Percentiles rank a stretch among this genome's conserved stretches.
Evolutionary conservation across 140 eudicot genomes (phyloP).

Genomic region (Ambrosia hybrid): DNA sequence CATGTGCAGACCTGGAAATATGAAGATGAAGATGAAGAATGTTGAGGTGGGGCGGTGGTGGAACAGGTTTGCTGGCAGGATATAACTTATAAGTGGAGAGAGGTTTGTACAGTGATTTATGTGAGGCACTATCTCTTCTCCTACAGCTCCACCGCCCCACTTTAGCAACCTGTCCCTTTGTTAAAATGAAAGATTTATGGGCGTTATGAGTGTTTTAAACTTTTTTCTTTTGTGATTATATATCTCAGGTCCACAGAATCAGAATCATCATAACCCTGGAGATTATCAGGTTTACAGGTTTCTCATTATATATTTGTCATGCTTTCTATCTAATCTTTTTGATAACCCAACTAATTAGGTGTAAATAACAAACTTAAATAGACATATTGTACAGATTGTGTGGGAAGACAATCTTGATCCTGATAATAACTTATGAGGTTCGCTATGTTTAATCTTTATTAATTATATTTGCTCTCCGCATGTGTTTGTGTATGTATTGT

Average conservation of each 20-base stretch:
- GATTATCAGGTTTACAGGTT: conserved; percentile 65
- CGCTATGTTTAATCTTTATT: conserved; percentile 8
- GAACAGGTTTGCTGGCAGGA: too few species aligned
- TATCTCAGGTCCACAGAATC: conserved; percentile 67
- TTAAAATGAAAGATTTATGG: neutral
- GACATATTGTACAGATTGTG: conserved; percentile 48
- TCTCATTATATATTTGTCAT: conserved; percentile 5
- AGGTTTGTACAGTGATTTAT: too few species aligned
- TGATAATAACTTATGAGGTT: conserved; percentile 98
- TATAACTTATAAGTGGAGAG: too few species aligned
- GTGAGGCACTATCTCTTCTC: too few species aligned
- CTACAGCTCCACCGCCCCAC: too few species aligned
- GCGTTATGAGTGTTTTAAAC: too few species aligned
- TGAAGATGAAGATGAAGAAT: too few species aligned
- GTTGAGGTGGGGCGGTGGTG: too few species aligned
- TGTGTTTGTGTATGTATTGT: conserved; percentile 5
- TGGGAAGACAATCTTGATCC: conserved; percentile 93
- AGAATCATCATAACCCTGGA: conserved; percentile 58
- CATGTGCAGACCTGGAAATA: too few species aligned
- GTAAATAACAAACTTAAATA: conserved; percentile 26
- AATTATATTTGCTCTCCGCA: neutral
- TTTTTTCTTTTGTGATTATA: too few species aligned
- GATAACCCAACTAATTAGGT: conserved; percentile 15
- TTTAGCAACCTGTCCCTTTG: too few species aligned
- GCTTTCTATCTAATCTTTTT: too few species aligned